Percentiles rank a stretch among this genome's conserved stretches.
phyloP scores from a whole-genome alignment of 2,329 filamentous ascomycete genomes.

The Xylaria hypoxylon region DNA sequence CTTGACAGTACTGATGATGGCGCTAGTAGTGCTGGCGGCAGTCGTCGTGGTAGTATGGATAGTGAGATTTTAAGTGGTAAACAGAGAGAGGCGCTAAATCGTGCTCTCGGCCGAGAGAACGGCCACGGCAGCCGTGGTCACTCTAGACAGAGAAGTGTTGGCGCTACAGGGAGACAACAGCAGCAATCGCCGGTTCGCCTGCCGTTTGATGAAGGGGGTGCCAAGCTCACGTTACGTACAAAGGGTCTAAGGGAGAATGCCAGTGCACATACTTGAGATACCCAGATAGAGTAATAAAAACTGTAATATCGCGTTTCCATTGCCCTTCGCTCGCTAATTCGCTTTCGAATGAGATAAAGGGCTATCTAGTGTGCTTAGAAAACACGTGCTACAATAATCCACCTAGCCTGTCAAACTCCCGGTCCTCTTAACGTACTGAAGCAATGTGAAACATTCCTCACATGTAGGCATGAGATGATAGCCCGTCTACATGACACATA shows the following conservation, averaged over 20 bases:
- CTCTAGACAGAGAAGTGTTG: slow-evolving; percentile 34
- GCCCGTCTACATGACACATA: not conserved
- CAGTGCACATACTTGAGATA: slow-evolving; percentile 47
- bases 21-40: slow-evolving; percentile 54
- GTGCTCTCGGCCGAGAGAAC: slow-evolving; percentile 48
- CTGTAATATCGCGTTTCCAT: not conserved
- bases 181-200: slow-evolving; percentile 48
- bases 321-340: not conserved
- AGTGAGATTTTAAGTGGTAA: slow-evolving; percentile 50
- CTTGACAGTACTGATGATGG: slow-evolving; percentile 52
- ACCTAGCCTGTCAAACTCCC: not conserved
- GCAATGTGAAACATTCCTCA: too few species aligned
- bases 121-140: slow-evolving; percentile 18
- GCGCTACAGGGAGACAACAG: slow-evolving; percentile 14
- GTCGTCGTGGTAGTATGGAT: slow-evolving; percentile 50
- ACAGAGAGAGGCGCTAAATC: slow-evolving; percentile 57
- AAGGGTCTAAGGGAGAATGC: slow-evolving; percentile 67
- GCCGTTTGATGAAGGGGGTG: slow-evolving; percentile 60
- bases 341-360: not conserved
- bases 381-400: not conserved
- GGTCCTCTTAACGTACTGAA: not conserved
- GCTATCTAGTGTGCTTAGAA: not conserved
- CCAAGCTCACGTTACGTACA: slow-evolving; percentile 65
- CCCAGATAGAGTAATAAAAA: slow-evolving; percentile 28
- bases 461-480: not conserved